phyloP scores from a whole-genome alignment of 306 rosid species.

The Pyrus betulifolia region DNA sequence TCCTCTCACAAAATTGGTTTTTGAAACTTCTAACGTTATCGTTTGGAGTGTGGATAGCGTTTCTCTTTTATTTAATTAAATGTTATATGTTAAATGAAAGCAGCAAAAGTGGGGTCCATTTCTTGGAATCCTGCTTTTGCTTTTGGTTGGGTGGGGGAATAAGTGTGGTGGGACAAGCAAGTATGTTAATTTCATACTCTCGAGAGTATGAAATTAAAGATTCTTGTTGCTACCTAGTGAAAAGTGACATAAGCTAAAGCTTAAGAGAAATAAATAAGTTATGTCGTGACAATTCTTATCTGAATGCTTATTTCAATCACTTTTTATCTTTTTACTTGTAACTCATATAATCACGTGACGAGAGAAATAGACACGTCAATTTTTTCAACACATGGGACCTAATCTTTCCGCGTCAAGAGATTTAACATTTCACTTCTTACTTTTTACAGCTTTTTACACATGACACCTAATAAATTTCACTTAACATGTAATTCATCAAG shows the following conservation, averaged over 20 bases:
- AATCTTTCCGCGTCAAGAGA: too few relatives aligned
- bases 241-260: neutral
- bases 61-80: neutral
- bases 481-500: too few relatives aligned
- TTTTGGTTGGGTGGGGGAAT: neutral
- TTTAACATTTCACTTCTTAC: too few relatives aligned
- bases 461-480: too few relatives aligned
- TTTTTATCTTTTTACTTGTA: neutral
- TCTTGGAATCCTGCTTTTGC: neutral
- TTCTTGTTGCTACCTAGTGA: neutral
- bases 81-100: neutral
- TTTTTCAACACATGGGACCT: too few relatives aligned
- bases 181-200: conserved; percentile 7
- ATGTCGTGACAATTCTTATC: rapidly evolving
- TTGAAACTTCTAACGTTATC: neutral
- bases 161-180: neutral
- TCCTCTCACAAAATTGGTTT: neutral
- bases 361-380: too few relatives aligned
- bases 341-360: neutral
- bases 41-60: neutral
- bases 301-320: neutral
- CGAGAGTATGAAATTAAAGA: neutral
- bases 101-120: neutral
- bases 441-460: too few relatives aligned
- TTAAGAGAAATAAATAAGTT: neutral